A percentile compares a stretch with the other conserved stretches of the same genome.
These are phyloP conservation scores for Aspergillus bombycis DNA, from an alignment of 2,329 filamentous ascomycete genomes.

Conservation along the genomic window DNA sequence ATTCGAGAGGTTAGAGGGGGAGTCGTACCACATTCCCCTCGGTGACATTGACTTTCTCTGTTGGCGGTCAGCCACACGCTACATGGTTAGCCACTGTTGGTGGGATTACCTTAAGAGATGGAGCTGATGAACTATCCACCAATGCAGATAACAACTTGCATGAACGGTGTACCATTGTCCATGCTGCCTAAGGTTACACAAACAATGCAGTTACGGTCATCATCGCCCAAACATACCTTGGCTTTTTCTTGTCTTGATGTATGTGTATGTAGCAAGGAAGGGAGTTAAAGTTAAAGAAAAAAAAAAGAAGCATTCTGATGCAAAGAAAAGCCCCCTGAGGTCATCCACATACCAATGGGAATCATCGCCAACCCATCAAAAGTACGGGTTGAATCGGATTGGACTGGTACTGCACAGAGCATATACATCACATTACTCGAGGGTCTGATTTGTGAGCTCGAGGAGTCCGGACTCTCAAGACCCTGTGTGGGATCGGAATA, in stretches of 20 bases:
- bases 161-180: constrained; percentile 19
- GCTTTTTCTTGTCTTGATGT: neutral
- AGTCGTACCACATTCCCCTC: constrained; percentile 2
- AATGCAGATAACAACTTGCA: constrained; percentile 23
- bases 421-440: constrained; percentile 7
- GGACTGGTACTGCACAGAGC: neutral
- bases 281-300: neutral
- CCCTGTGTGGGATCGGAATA: constrained; percentile 8
- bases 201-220: neutral
- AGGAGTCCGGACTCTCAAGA: neutral
- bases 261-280: neutral
- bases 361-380: neutral
- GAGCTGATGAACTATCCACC: constrained; percentile 15
- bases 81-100: constrained; percentile 22
- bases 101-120: constrained; percentile 7
- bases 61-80: constrained; percentile 22
- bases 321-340: neutral
- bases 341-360: constrained; percentile 3
- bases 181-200: constrained; percentile 8
- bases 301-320: constrained; percentile 4
- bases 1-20: neutral
- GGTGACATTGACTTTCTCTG: constrained; percentile 11
- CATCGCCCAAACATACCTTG: constrained; percentile 1
- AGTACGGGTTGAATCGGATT: neutral
- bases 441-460: constrained; percentile 10